Evolutionary conservation across 768 basidiomycete genomes (phyloP).

Genomic region (Boletus huronensis): DNA sequence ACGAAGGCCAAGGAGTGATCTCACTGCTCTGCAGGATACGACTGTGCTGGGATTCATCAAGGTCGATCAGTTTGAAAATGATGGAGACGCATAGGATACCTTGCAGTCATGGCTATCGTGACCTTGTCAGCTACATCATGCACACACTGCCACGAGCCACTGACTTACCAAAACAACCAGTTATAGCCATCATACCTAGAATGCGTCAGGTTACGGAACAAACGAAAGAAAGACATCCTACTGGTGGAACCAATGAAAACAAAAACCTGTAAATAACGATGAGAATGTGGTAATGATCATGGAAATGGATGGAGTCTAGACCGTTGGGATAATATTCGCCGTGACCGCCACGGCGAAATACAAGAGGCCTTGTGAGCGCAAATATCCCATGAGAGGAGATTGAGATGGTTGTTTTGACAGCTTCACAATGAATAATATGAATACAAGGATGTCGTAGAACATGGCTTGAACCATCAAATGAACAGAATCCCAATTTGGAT

Average conservation of each 20-base stretch:
- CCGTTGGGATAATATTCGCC: slow-evolving; percentile 10
- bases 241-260: not conserved
- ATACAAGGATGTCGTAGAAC: not conserved
- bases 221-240: not conserved
- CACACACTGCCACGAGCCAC: not conserved
- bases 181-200: slow-evolving; percentile 4
- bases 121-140: not conserved
- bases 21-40: not conserved
- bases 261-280: slow-evolving; percentile 7
- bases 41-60: not conserved
- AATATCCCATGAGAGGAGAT: not conserved
- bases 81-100: not conserved
- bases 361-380: not conserved
- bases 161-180: slow-evolving; percentile 2
- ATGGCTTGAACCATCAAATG: not conserved
- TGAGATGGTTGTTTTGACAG: not conserved
- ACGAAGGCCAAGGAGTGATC: not conserved
- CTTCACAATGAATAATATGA: not conserved
- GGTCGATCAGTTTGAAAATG: too few relatives aligned
- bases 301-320: not conserved
- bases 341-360: slow-evolving; percentile 3
- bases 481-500: not conserved
- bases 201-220: not conserved
- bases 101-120: not conserved
- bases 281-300: not conserved